Evolutionary conservation across 768 basidiomycete genomes (phyloP).

Genomic region (Kwoniella pini): DNA sequence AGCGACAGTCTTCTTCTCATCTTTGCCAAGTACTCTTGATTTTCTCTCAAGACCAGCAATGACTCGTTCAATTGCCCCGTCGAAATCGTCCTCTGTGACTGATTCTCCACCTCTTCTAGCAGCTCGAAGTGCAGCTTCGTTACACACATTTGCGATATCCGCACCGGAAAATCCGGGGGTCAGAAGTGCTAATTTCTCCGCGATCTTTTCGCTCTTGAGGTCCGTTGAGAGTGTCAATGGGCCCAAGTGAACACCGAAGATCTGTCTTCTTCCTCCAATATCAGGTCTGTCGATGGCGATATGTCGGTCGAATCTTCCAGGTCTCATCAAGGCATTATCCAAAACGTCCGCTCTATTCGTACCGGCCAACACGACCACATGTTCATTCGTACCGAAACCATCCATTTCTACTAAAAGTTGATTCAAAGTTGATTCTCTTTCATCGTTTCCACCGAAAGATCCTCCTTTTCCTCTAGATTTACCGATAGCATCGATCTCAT

Average conservation of each 20-base stretch:
- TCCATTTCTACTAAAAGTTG: slow-evolving; percentile 99
- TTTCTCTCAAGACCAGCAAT: slow-evolving; percentile 97
- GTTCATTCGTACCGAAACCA: slow-evolving; percentile 95
- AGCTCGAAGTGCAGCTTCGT: slow-evolving; percentile 93
- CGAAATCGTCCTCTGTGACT: slow-evolving; percentile 83
- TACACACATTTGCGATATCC: slow-evolving; percentile 98
- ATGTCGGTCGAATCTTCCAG: slow-evolving; percentile 95
- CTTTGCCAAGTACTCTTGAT: slow-evolving; percentile 83
- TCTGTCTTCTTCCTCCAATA: slow-evolving; percentile 87
- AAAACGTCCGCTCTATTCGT: slow-evolving; percentile 97
- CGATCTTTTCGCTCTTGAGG: slow-evolving; percentile 58
- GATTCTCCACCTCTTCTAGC: slow-evolving; percentile 78
- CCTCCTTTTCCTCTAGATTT: slow-evolving; percentile 80
- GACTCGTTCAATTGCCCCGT: slow-evolving; percentile 95
- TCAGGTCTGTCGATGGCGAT: slow-evolving; percentile 94
- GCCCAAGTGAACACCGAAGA: slow-evolving; percentile 86
- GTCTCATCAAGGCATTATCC: slow-evolving; percentile 91
- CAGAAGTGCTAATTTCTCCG: slow-evolving; percentile 91
- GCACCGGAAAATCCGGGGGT: slow-evolving; percentile 99
- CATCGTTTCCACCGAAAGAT: slow-evolving; percentile 90
- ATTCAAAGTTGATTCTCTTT: slow-evolving; percentile 95
- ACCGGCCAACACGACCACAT: slow-evolving; percentile 93
- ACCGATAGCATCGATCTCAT: slow-evolving; percentile 99
- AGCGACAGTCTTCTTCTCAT: slow-evolving; percentile 98
- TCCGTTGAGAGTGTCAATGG: slow-evolving; percentile 69